A percentile compares a stretch with the other conserved stretches of the same genome.
Evolutionary conservation across 208 protist genomes (phyloP).

Genomic region (Strigomonas oncopelti): DNA sequence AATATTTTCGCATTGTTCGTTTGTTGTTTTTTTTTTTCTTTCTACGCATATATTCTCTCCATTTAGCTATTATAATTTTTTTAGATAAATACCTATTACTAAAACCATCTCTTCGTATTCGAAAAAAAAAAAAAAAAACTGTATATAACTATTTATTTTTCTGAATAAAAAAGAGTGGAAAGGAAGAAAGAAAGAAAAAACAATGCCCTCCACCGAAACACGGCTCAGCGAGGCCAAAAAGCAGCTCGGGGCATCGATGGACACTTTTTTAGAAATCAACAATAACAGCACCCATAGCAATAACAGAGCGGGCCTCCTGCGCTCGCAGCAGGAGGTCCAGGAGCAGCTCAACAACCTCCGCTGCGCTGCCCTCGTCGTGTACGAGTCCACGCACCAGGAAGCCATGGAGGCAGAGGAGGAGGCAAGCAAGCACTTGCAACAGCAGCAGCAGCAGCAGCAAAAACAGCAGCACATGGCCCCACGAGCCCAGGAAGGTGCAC

Average conservation of each 20-base stretch:
- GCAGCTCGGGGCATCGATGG: neutral
- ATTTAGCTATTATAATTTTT: too few species aligned
- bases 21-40: slow-evolving; percentile 1
- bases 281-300: neutral
- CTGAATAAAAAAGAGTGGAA: slow-evolving; percentile 10
- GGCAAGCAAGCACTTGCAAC: neutral
- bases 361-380: slow-evolving; percentile 12
- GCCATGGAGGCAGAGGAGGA: neutral
- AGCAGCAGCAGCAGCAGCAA: neutral
- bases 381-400: neutral
- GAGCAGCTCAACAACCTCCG: slow-evolving; percentile 19
- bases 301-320: slow-evolving; percentile 4
- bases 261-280: slow-evolving; percentile 4
- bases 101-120: neutral
- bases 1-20: slow-evolving; percentile 5
- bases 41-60: too few species aligned
- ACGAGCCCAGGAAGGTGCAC: too few species aligned
- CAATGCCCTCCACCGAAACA: neutral
- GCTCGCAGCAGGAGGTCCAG: slow-evolving; percentile 12
- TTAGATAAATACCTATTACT: too few species aligned
- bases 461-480: neutral
- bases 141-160: slow-evolving; percentile 15
- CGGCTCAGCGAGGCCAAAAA: neutral
- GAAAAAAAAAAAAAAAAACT: neutral
- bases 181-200: neutral